Conservation (phyloP, 164 flowering plant species). For the Piper longum region DNA sequence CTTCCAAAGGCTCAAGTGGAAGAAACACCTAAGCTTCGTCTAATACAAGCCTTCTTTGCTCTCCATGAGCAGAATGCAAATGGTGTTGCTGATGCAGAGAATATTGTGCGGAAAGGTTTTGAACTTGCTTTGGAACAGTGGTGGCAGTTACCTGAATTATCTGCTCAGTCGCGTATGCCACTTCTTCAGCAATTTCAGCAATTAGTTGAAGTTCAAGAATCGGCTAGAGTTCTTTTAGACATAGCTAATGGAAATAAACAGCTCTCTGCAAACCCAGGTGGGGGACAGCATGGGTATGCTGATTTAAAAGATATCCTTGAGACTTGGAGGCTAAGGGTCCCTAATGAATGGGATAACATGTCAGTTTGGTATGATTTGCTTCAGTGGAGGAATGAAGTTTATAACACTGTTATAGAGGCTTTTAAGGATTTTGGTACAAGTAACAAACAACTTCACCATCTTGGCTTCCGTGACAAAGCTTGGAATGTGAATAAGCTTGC, state of each 20-base stretch:
- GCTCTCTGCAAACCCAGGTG: conserved; percentile 45
- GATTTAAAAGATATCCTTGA: conserved; percentile 97
- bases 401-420: conserved; percentile 89
- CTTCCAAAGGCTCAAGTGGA: conserved; percentile 85
- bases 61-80: conserved; percentile 78
- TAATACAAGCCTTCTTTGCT: conserved; percentile 69
- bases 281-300: conserved; percentile 58
- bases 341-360: conserved; percentile 97
- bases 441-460: conserved; percentile 85
- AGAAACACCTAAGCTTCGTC: conserved; percentile 72
- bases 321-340: conserved; percentile 96
- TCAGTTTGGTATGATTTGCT: conserved; percentile 96
- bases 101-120: conserved; percentile 76
- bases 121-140: conserved; percentile 83
- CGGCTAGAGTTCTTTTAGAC: conserved; percentile 68
- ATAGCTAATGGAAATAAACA: conserved; percentile 82
- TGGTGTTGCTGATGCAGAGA: conserved; percentile 87
- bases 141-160: conserved; percentile 96
- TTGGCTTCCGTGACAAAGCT: conserved; percentile 98
- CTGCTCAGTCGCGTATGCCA: conserved; percentile 70
- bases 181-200: conserved; percentile 89
- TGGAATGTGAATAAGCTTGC: conserved; percentile 99
- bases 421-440: conserved; percentile 71
- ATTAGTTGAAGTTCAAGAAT: conserved; percentile 86
- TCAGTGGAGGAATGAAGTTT: conserved; percentile 99